These are phyloP conservation scores for Fusarium mundagurra DNA, from an alignment of 2,329 filamentous ascomycete genomes.

Conservation along the genomic window DNA sequence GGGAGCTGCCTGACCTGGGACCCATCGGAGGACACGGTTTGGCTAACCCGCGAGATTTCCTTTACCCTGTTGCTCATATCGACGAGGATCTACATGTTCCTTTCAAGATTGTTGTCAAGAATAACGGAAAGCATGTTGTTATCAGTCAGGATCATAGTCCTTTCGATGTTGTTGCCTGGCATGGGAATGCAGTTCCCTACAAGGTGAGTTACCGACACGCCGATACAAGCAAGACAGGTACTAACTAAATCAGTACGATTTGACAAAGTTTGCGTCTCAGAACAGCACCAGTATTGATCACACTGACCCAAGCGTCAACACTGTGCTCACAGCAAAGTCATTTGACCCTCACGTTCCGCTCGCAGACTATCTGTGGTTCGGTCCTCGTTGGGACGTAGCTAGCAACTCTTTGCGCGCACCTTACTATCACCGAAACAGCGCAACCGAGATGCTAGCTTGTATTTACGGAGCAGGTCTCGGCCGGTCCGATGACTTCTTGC, in stretches of 20 bases:
- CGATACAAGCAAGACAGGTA: fast-evolving
- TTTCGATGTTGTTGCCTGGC: constrained; percentile 22
- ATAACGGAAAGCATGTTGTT: constrained; percentile 14
- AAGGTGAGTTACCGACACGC: background rate
- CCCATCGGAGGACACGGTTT: constrained; percentile 14
- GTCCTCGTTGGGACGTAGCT: background rate
- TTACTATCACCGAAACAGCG: constrained; percentile 3
- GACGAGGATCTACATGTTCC: background rate
- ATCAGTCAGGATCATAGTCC: constrained; percentile 21
- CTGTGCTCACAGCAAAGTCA: constrained; percentile 8
- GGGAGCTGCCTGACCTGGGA: constrained; percentile 6
- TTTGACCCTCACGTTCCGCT: background rate
- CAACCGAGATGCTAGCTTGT: constrained; percentile 2
- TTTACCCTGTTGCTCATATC: constrained; percentile 10
- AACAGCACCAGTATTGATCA: constrained; percentile 12
- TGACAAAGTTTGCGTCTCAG: constrained; percentile 17
- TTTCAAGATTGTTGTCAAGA: constrained; percentile 1
- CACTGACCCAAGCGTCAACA: constrained; percentile 15
- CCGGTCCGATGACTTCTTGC: constrained; percentile 5
- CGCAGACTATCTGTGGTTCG: constrained; percentile 11
- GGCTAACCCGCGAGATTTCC: constrained; percentile 12
- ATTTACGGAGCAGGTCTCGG: constrained; percentile 5
- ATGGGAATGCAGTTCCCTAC: constrained; percentile 18
- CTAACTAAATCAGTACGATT: background rate
- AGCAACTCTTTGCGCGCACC: constrained; percentile 4